phyloP scores from a whole-genome alignment of 768 basidiomycete genomes.

The Plicaturopsis crispa region DNA sequence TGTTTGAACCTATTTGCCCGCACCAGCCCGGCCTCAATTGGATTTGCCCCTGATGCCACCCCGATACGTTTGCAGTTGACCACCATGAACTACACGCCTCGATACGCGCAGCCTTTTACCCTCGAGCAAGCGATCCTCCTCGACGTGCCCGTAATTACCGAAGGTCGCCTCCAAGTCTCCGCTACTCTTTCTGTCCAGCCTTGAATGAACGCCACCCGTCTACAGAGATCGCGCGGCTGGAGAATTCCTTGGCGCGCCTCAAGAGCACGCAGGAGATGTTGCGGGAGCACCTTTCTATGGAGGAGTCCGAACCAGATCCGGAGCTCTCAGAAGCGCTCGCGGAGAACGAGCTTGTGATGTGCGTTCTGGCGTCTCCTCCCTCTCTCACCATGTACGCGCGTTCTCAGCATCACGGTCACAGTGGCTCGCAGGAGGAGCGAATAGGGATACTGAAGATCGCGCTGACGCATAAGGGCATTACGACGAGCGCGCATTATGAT shows the following conservation, averaged over 20 bases:
- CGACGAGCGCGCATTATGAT: slow-evolving; percentile 41
- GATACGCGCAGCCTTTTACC: slow-evolving; percentile 71
- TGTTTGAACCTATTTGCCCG: too few relatives aligned
- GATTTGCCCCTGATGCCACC: too few relatives aligned
- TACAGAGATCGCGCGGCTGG: slow-evolving; percentile 69
- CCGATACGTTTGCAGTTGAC: too few relatives aligned
- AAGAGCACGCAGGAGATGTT: slow-evolving; percentile 54
- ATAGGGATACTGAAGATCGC: slow-evolving; percentile 63
- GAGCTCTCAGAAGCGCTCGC: slow-evolving; percentile 54
- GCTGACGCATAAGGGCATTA: slow-evolving; percentile 52
- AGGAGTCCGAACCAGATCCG: slow-evolving; percentile 34
- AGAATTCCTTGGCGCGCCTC: slow-evolving; percentile 62
- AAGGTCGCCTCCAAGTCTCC: too few relatives aligned
- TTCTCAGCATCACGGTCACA: slow-evolving; percentile 20
- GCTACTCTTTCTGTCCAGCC: too few relatives aligned
- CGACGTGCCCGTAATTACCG: slow-evolving; percentile 59
- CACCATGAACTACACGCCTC: slow-evolving; percentile 59
- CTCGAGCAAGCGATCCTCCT: slow-evolving; percentile 54
- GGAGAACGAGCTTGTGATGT: slow-evolving; percentile 76
- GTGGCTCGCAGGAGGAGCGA: slow-evolving; percentile 74
- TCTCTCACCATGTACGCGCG: neutral
- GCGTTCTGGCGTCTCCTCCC: slow-evolving; percentile 11
- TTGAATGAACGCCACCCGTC: slow-evolving; percentile 3
- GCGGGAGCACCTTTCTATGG: slow-evolving; percentile 32
- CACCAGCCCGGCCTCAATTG: too few relatives aligned